Evolutionary conservation across 805 yeast genomes (phyloP), one percentile per base, ranked within the genome.

Genomic region (Debaryomyces castellii): DNA sequence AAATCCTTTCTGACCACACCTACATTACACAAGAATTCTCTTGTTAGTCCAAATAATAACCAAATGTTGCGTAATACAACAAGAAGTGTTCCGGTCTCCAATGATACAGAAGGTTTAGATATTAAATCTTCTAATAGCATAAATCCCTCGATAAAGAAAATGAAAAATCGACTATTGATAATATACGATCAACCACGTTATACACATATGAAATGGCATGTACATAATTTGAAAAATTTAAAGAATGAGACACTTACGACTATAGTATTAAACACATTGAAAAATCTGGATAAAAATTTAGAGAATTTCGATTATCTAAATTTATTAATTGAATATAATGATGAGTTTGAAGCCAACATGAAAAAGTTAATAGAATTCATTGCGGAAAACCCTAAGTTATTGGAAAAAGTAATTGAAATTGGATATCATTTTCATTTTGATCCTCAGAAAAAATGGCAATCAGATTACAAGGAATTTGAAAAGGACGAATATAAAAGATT

Each of bases 391-490:
- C 38, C 51, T 6, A 43, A 45, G 2, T 48, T 53, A 20, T 22
- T 67, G 2, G 39, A 51, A 27, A 40, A 33, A 5, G 44, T 55
- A 18, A 47, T 47, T 5, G 65, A 64, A 25, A 56, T 68, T 21
- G 58, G 60, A 4, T 70, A 67, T 49, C 75, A 69, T 45, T 54
- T 71, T 17, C 66, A 63, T 35, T 71, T 71, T 48, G 63, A 59
- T 30, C 58, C 60, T 5, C 53, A 50, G 8, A 57, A 57, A 40
- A 62, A 61, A 42, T 70, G 73, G 73, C 50, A 50, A 37, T 41
- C 50, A 2, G 67, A 63, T 18, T 66, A 63, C 49, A 48, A 53
- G 5, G 54, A 51, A 2, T 24, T 43, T 2, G 67, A 67, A 44
- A 59, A 56, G 25, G 48, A 49, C 4, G 53, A 51, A 32, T 71